A percentile compares a stretch with the other conserved stretches of the same genome.
Evolutionary conservation across 179 eudicot genomes (phyloP).

Genomic region (Beta corolliflora): DNA sequence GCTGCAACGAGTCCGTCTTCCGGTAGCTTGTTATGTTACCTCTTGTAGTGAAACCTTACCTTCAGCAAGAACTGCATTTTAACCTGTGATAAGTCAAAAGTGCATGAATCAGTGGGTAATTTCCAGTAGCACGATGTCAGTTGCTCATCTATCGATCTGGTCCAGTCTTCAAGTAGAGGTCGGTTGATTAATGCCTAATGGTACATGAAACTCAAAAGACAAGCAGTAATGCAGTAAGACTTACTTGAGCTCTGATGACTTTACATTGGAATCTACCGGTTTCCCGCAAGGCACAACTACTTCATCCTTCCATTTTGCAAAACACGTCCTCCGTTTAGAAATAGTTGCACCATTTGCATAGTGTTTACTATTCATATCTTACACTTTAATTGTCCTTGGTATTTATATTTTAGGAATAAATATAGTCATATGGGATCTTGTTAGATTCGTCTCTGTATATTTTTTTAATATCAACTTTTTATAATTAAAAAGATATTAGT

Average conservation of each 20-base stretch:
- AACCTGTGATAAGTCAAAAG: slow-evolving; percentile 51
- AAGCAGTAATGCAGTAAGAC: slow-evolving; percentile 17
- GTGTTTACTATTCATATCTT: no score
- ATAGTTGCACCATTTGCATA: no score
- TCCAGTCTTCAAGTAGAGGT: background rate
- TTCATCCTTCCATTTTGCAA: slow-evolving; percentile 77
- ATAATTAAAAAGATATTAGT: no score
- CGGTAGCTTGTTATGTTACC: slow-evolving; percentile 41
- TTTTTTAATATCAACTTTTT: no score
- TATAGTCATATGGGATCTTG: no score
- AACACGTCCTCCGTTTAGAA: no score
- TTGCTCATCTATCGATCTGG: background rate
- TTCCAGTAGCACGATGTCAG: background rate
- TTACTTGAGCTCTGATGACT: slow-evolving; percentile 80
- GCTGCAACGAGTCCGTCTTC: background rate
- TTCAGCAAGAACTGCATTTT: slow-evolving; percentile 96
- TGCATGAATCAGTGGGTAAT: background rate
- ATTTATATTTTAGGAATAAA: no score
- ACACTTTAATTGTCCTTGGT: no score
- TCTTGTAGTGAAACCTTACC: slow-evolving; percentile 85
- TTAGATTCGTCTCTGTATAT: no score
- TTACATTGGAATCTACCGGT: slow-evolving; percentile 76
- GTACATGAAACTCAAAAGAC: background rate
- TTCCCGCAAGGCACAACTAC: slow-evolving; percentile 95
- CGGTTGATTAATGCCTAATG: background rate